These are phyloP conservation scores for Exophiala xenobiotica DNA, from an alignment of 2,329 filamentous ascomycete genomes.

Conservation along the genomic window DNA sequence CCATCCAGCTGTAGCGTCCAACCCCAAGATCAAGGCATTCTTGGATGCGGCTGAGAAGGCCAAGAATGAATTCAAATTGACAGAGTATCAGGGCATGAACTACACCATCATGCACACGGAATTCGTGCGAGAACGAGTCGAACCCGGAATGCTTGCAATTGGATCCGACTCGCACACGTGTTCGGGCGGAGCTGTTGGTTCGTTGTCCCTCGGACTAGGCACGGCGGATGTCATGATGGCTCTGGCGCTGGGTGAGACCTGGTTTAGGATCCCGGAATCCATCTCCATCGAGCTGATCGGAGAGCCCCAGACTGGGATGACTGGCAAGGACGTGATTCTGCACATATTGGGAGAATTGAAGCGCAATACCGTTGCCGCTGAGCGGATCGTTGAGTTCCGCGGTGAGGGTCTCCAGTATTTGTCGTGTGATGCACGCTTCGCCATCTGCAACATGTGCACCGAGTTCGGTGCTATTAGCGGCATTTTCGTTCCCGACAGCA, in stretches of 20 bases:
- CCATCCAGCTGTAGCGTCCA: slow-evolving; percentile 43
- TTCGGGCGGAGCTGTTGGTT: slow-evolving; percentile 43
- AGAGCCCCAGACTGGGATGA: slow-evolving; percentile 38
- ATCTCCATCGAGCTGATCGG: slow-evolving; percentile 45
- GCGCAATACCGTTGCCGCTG: slow-evolving; percentile 47
- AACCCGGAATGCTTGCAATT: slow-evolving; percentile 47
- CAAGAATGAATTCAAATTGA: slow-evolving; percentile 44
- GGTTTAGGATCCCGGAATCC: slow-evolving; percentile 49
- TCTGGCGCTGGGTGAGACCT: slow-evolving; percentile 48
- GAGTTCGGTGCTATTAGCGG: slow-evolving; percentile 49
- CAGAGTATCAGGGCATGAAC: slow-evolving; percentile 43
- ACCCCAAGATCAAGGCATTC: slow-evolving; percentile 38
- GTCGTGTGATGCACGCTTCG: slow-evolving; percentile 48
- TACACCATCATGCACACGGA: slow-evolving; percentile 50
- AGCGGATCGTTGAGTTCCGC: slow-evolving; percentile 48
- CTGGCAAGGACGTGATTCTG: slow-evolving; percentile 50
- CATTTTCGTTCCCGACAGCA: slow-evolving; percentile 43
- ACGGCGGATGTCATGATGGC: slow-evolving; percentile 47
- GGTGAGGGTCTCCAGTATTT: slow-evolving; percentile 43
- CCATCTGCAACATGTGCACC: slow-evolving; percentile 51
- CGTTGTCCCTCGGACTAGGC: slow-evolving; percentile 47
- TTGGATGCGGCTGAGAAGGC: slow-evolving; percentile 40
- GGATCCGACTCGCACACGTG: slow-evolving; percentile 51
- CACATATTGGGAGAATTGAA: slow-evolving; percentile 47
- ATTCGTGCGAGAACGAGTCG: slow-evolving; percentile 45